Percentiles rank a stretch among this genome's conserved stretches.
phyloP scores from a whole-genome alignment of 2,329 filamentous ascomycete species.

The Colletotrichum higginsianum region DNA sequence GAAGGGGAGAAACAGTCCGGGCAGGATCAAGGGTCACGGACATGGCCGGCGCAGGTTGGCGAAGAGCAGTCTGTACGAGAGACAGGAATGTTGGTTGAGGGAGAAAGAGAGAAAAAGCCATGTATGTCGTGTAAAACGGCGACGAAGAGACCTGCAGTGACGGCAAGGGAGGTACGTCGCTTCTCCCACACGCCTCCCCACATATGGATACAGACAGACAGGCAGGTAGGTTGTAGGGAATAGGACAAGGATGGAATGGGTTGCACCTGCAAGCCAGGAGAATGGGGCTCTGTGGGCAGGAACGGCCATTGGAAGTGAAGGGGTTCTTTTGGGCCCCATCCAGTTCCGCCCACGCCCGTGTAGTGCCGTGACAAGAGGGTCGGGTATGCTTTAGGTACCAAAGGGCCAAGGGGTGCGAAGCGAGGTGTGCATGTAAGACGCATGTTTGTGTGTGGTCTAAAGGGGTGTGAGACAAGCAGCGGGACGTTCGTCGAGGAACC shows the following conservation, averaged over 20 bases:
- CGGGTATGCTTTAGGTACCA: slow-evolving; percentile 30
- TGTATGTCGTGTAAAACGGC: slow-evolving; percentile 42
- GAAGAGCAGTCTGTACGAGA: slow-evolving; percentile 24
- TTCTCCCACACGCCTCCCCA: no score
- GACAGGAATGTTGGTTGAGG: slow-evolving; percentile 22
- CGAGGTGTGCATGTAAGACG: slow-evolving; percentile 36
- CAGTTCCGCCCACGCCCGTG: slow-evolving; percentile 36
- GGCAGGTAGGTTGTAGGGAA: no score
- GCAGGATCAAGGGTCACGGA: slow-evolving; percentile 16
- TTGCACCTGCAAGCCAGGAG: slow-evolving; percentile 39
- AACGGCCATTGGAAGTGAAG: slow-evolving; percentile 32
- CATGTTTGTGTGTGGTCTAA: not conserved
- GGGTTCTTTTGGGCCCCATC: slow-evolving; percentile 9
- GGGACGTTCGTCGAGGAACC: slow-evolving; percentile 26
- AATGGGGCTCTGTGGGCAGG: slow-evolving; percentile 43
- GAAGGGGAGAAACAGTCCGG: slow-evolving; percentile 40
- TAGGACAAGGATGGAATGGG: slow-evolving; percentile 23
- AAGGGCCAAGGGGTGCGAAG: slow-evolving; percentile 19
- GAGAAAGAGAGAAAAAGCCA: not conserved
- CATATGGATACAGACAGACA: no score
- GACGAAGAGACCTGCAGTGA: slow-evolving; percentile 35
- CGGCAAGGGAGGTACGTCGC: slow-evolving; percentile 21
- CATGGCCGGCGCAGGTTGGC: slow-evolving; percentile 28
- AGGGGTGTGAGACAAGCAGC: slow-evolving; percentile 13
- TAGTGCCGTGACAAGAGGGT: slow-evolving; percentile 30